A percentile compares a stretch with the other conserved stretches of the same genome.
These are phyloP conservation scores for Botryosphaeria agaves DNA, from an alignment of 2,329 filamentous ascomycete genomes.

Conservation along the genomic window DNA sequence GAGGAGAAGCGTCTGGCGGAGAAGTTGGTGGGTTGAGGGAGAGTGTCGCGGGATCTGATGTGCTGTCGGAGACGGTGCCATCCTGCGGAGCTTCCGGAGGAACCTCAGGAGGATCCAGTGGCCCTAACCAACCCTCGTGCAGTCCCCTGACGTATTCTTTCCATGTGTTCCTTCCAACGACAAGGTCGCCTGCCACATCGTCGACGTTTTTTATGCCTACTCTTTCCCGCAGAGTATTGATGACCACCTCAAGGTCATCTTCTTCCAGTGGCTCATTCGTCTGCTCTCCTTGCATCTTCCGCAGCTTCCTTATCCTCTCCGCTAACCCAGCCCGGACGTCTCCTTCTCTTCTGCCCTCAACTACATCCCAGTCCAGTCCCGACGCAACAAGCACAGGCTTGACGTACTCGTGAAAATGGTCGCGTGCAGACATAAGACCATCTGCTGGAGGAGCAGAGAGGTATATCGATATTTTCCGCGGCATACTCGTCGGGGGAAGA, in stretches of 20 bases:
- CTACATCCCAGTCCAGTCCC: conserved; percentile 87
- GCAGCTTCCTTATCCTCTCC: conserved; percentile 56
- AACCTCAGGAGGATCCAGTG: conserved; percentile 34
- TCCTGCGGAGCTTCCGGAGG: conserved; percentile 3
- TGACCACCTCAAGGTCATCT: conserved; percentile 39
- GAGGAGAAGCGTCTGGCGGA: conserved; percentile 4
- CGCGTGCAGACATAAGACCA: conserved; percentile 65
- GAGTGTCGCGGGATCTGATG: conserved; percentile 3
- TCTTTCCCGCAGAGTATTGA: conserved; percentile 45
- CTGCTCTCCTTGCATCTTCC: conserved; percentile 42
- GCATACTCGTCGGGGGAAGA: conserved; percentile 54
- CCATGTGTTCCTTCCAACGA: conserved; percentile 86
- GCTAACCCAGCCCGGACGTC: conserved; percentile 77
- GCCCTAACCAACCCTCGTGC: conserved; percentile 93
- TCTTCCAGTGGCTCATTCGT: conserved; percentile 24
- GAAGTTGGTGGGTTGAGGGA: conserved; percentile 2
- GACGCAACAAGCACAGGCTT: conserved; percentile 84
- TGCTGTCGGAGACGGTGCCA: conserved; percentile 1
- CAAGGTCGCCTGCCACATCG: conserved; percentile 65
- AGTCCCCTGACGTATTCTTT: conserved; percentile 90
- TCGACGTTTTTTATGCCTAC: conserved; percentile 54
- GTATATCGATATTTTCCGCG: conserved; percentile 72
- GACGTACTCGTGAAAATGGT: conserved; percentile 90
- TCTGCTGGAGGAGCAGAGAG: conserved; percentile 77
- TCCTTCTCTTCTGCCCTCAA: conserved; percentile 84